phyloP scores from a whole-genome alignment of 352 stramenopile genomes.

The Pythium angustatum region DNA sequence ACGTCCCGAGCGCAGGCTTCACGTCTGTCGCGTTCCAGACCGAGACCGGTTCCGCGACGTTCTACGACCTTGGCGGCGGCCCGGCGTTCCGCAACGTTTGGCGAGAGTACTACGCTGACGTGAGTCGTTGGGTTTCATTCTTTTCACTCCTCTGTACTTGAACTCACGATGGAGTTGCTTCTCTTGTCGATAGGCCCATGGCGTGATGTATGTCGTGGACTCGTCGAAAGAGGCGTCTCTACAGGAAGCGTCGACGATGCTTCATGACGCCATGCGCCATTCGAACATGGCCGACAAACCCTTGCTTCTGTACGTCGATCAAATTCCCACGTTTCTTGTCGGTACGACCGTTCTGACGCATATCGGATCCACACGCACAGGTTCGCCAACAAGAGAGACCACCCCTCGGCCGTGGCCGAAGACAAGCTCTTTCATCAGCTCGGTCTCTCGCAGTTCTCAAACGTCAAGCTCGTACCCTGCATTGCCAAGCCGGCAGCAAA shows the following conservation, averaged over 20 bases:
- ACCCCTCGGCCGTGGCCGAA: conserved; percentile 40
- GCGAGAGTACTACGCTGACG: conserved; percentile 83
- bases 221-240: conserved; percentile 52
- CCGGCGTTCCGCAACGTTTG: conserved; percentile 79
- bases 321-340: neutral
- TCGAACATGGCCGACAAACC: conserved; percentile 58
- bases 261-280: conserved; percentile 60
- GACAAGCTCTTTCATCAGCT: conserved; percentile 41
- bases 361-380: conserved; percentile 33
- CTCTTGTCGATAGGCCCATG: no score
- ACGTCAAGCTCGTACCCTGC: conserved; percentile 50
- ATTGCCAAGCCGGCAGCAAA: conserved; percentile 64
- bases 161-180: no score
- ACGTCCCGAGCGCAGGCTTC: conserved; percentile 78
- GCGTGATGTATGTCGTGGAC: conserved; percentile 77
- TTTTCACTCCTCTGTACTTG: no score
- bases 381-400: conserved; percentile 80
- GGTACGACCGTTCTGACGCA: neutral
- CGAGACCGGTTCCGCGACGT: conserved; percentile 66
- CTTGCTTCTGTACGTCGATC: conserved; percentile 55
- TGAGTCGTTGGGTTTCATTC: conserved; percentile 40
- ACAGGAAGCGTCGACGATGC: conserved; percentile 45
- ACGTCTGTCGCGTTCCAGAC: conserved; percentile 75
- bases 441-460: conserved; percentile 38
- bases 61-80: conserved; percentile 78